Base-by-base conservation (phyloP, 805 yeast species). In the Wickerhamiella musiphila region DNA sequence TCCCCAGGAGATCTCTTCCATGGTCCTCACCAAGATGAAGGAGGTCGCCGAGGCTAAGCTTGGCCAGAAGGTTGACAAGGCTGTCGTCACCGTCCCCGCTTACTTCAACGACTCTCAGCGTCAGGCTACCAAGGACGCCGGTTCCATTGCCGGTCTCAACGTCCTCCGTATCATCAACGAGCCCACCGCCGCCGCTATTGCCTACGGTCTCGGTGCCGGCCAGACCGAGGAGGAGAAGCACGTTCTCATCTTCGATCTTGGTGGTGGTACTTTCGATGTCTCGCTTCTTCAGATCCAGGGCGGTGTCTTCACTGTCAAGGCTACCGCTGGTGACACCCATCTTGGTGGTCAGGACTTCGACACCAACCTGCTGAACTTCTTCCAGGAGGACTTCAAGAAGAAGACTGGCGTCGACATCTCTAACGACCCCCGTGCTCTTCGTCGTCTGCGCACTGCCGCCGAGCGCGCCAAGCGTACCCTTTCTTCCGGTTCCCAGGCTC, bases 271-370 rank as follows among this genome's bases (percentile, higher is more conserved):
- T 53, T 82, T 82, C 64, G 94, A 82, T 81, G 94, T 83, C 43
- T 83, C 94, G 32, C 67, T 82, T 48, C 68, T 82, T 52, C 73
- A 79, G 57, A 81, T 82, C 57, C 86, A 83, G 58, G 94, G 86
- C 53, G 94, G 94, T 74, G 83, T 82, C 54, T 82, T 82, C 68
- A 83, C 83, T 56, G 94, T 82, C 53, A 82, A 82, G 70, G 92
- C 94, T 49, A 82, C 94, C 48, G 93, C 94, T 53, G 96, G 96
- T 81, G 94, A 84, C 68, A 84, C 96, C 51, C 96, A 84, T 66
- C 76, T 84, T 67, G 96, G 96, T 73, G 96, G 96, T 73, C 94
- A 84, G 71, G 96, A 84, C 67, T 84, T 84, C 63, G 96, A 84
- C 67, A 77, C 83, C 70, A 79, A 84, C 76, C 70, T 86, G 58